Base-by-base conservation (phyloP, 306 rosid genomes). In the Pyrus betulifolia region DNA sequence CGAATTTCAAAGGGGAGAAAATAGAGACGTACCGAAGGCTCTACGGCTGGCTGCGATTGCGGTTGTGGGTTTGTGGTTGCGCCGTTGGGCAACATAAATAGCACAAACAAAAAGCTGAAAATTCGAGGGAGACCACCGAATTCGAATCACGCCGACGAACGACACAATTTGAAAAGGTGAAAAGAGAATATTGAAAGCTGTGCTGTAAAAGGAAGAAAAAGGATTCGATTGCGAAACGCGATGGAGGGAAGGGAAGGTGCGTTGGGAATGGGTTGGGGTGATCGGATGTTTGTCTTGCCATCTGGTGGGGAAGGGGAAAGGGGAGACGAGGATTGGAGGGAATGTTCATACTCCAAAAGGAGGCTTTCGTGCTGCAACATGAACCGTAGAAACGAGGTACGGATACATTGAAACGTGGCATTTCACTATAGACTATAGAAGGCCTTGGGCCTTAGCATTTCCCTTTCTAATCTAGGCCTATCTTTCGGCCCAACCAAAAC, bases 81-180 rank as follows among this genome's bases (percentile, higher is more conserved):
- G 22, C n/a, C 11, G n/a, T 12, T 18, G 64, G 67, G 44, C 51
- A 1, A 77, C 71, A 70, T 28, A 51, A 74, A 79, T n/a, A 57
- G 45, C 18, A 68, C 75, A 22, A 7, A 57, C 44, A 21, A 61
- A 40, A 79, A 27, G 40, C 38, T 10, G 65, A 62, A 84, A 68
- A 80, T 77, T 82, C 75, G 25, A 21, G 46, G 61, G 70, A 49
- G 70, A 38, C 82, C 85, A 78, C 80, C 45, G 74, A 76, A 63
- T 45, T 25, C 63, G 82, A 85, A 80, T 78, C 74, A 55, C 40
- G 33, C 77, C 23, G 17, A 8, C 19, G 8, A 8, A 10, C 68
- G 74, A 69, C 17, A 49, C n/a, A 12, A 19, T 65, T 65, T 22
- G 82, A 55, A 42, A 42, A 19, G 22, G 40, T 10, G 57, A n/a